Conservation (phyloP, 257 asterid species). For the Paraleonurus japonicus region DNA sequence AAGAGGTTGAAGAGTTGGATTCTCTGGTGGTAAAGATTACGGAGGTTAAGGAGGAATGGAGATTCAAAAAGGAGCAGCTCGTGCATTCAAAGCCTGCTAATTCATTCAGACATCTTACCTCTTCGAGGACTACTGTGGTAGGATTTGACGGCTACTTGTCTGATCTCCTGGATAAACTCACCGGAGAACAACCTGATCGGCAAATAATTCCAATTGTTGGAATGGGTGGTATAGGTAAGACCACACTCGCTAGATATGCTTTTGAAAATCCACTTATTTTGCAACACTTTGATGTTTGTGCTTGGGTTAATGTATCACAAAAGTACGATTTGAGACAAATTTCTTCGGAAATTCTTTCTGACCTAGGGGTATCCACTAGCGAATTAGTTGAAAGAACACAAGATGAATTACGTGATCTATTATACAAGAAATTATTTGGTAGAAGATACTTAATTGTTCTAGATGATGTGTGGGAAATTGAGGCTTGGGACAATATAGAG, state of each 20-base stretch:
- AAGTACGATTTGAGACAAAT: background rate
- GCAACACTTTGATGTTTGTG: background rate
- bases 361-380: background rate
- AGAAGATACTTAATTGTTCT: background rate
- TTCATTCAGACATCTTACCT: background rate
- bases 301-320: constrained; percentile 10
- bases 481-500: background rate
- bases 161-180: background rate
- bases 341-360: background rate
- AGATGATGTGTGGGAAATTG: constrained; percentile 6
- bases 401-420: background rate
- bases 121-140: background rate
- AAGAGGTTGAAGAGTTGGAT: background rate
- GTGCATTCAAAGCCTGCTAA: background rate
- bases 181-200: background rate
- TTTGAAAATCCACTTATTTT: background rate
- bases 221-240: constrained; percentile 19
- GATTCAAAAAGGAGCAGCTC: background rate
- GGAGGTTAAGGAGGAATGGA: background rate
- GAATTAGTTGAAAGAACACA: background rate
- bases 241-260: constrained; percentile 1
- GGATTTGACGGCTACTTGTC: constrained; percentile 6
- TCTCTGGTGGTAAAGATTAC: background rate
- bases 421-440: background rate
- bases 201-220: background rate